Evolutionary conservation across 2,329 filamentous ascomycete genomes (phyloP).

Genomic region (Arachnopeziza araneosa): DNA sequence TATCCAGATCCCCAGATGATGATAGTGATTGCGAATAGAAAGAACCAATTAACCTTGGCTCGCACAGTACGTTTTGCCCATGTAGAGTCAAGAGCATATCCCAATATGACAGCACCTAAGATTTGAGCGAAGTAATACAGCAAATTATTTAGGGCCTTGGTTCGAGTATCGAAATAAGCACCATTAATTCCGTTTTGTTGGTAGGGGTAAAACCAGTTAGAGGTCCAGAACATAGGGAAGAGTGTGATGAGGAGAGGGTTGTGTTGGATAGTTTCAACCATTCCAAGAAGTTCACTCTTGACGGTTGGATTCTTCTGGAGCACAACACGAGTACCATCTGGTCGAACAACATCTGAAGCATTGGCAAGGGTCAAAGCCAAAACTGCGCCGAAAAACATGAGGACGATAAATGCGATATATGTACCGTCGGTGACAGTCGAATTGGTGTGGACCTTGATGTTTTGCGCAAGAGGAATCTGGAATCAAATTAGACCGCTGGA

Average conservation of each 20-base stretch:
- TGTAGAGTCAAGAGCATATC: slow-evolving; percentile 61
- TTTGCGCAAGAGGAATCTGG: slow-evolving; percentile 67
- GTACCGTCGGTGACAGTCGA: slow-evolving; percentile 65
- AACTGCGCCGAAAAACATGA: slow-evolving; percentile 67
- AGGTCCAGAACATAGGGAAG: slow-evolving; percentile 77
- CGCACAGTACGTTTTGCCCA: slow-evolving; percentile 57
- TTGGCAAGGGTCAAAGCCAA: slow-evolving; percentile 67
- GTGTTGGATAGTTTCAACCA: slow-evolving; percentile 64
- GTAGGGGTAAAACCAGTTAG: slow-evolving; percentile 76
- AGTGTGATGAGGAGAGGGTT: slow-evolving; percentile 70
- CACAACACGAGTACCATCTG: slow-evolving; percentile 74
- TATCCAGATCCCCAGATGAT: slow-evolving; percentile 79
- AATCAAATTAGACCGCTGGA: background rate
- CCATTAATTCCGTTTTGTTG: slow-evolving; percentile 71
- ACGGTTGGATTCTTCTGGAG: slow-evolving; percentile 88
- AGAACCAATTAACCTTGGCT: slow-evolving; percentile 58
- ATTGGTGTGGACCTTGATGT: slow-evolving; percentile 51
- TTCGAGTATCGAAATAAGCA: slow-evolving; percentile 67
- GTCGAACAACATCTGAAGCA: slow-evolving; percentile 65
- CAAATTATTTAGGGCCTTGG: slow-evolving; percentile 66
- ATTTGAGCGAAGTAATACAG: slow-evolving; percentile 81
- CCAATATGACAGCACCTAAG: slow-evolving; percentile 66
- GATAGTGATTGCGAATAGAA: slow-evolving; percentile 66
- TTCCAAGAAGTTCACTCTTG: slow-evolving; percentile 70
- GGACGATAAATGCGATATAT: slow-evolving; percentile 83